These are phyloP conservation scores for Cystobasidium ongulense DNA, from an alignment of 768 basidiomycete species.

Conservation along the genomic window DNA sequence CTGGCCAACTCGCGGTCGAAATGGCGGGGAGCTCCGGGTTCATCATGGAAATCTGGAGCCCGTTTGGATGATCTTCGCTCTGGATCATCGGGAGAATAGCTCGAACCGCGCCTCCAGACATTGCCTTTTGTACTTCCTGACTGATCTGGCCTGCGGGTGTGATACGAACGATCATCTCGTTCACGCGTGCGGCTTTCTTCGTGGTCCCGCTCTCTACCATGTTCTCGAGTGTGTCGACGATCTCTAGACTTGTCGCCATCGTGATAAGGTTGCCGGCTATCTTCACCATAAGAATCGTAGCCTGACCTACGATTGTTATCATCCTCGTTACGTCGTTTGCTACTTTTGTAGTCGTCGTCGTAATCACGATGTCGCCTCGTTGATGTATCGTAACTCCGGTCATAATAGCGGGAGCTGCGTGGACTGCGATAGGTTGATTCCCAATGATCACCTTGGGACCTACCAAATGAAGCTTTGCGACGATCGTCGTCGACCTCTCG, in stretches of 20 bases:
- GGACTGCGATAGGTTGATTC: not conserved
- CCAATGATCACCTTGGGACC: not conserved
- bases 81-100: constrained; percentile 7
- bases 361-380: not conserved
- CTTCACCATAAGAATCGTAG: not conserved
- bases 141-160: not conserved
- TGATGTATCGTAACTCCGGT: not conserved
- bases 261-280: not conserved
- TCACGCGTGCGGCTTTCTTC: not conserved
- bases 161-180: not conserved
- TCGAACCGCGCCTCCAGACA: constrained; percentile 4
- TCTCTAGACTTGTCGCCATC: not conserved
- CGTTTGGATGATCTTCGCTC: not conserved
- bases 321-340: not conserved
- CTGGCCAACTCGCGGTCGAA: not conserved
- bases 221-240: not conserved
- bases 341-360: not conserved
- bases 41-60: constrained; percentile 17
- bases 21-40: constrained; percentile 23
- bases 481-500: not conserved
- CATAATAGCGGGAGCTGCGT: not conserved
- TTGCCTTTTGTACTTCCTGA: not conserved
- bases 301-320: not conserved
- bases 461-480: not conserved
- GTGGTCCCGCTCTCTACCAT: not conserved